Evolutionary conservation across 768 basidiomycete genomes (phyloP), one percentile per base, ranked within the genome.

Genomic region (Russula vinacea): DNA sequence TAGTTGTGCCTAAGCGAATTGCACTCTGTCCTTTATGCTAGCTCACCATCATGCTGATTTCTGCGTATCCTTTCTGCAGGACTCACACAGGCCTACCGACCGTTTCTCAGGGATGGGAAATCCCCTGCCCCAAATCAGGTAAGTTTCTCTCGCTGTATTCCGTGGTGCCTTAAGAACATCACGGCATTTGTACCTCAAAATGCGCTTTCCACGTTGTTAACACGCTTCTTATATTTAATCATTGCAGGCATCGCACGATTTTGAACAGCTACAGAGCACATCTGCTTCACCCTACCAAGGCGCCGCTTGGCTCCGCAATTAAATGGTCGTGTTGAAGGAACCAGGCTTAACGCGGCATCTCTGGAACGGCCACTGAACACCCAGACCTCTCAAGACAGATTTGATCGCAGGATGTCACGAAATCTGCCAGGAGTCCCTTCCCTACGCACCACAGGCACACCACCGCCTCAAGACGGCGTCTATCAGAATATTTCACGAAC

Each of bases 81-180:
- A 16, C 3, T 42, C 59, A 9, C 42, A 16, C 40, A 56, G 35
- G 40, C 33, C 60, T 39, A 19, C n/a, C 9, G 37, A 56, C 11
- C 29, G 29, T 19, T 17, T 35, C 51, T 45, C 47, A 22, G 9
- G 32, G 13, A 56, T 11, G 49, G 64, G 39, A 39, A 26, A 26
- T 60, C 7, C 49, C 32, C 45, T 33, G 16, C 33, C 54, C 35
- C 55, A 33, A 57, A 65, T 55, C 64, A 60, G 55, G 64, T 51
- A 56, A 56, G 64, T 65, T 44, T 56, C 32, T 65, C 64, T 55
- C 58, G 60, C 62, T 44, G 32, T 40, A 24, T 35, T 17, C 26
- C 47, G 10, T 56, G 26, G n/a, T 52, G 33, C 42, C 40, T 17
- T 26, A 44, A 17, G 42, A 10, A 47, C n/a, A 56, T 57, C n/a